phyloP scores from a whole-genome alignment of 2,329 filamentous ascomycete species.

The Clarireedia sp. region DNA sequence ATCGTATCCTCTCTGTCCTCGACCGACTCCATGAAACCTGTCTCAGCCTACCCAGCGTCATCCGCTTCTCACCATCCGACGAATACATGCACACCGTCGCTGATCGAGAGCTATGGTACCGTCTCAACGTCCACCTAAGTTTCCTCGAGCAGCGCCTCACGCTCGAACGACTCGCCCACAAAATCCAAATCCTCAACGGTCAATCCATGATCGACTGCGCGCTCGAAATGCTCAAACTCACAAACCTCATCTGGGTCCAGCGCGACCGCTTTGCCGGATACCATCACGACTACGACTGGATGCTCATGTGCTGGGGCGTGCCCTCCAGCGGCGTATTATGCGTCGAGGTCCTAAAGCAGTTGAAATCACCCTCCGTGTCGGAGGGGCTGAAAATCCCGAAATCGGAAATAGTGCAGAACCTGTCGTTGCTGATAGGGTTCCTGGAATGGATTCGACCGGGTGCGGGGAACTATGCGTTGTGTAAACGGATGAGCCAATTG shows the following conservation, averaged over 20 bases:
- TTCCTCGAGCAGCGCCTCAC: slow-evolving; percentile 52
- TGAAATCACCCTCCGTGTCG: slow-evolving; percentile 26
- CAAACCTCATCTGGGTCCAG: slow-evolving; percentile 42
- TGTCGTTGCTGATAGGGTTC: slow-evolving; percentile 43
- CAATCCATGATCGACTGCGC: slow-evolving; percentile 37
- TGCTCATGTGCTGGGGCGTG: slow-evolving; percentile 41
- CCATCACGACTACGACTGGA: slow-evolving; percentile 41
- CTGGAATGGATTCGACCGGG: slow-evolving; percentile 43
- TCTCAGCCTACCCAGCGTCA: slow-evolving; percentile 27
- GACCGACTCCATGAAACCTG: slow-evolving; percentile 31
- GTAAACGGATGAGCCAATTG: slow-evolving; percentile 38
- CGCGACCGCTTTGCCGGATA: slow-evolving; percentile 37
- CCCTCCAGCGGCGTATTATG: slow-evolving; percentile 43
- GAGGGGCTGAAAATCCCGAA: slow-evolving; percentile 34
- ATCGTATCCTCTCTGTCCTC: slow-evolving; percentile 18
- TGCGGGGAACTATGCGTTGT: slow-evolving; percentile 42
- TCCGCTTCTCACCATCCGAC: slow-evolving; percentile 32
- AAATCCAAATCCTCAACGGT: slow-evolving; percentile 33
- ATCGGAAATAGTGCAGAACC: slow-evolving; percentile 43
- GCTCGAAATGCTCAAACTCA: slow-evolving; percentile 40
- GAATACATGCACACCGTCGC: slow-evolving; percentile 33
- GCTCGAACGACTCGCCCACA: slow-evolving; percentile 47
- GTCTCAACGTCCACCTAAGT: slow-evolving; percentile 39
- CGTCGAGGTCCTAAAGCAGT: slow-evolving; percentile 40
- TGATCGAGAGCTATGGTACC: slow-evolving; percentile 34